Evolutionary conservation across 2,329 filamentous ascomycete genomes (phyloP).

Genomic region (Phaeoacremonium minimum): DNA sequence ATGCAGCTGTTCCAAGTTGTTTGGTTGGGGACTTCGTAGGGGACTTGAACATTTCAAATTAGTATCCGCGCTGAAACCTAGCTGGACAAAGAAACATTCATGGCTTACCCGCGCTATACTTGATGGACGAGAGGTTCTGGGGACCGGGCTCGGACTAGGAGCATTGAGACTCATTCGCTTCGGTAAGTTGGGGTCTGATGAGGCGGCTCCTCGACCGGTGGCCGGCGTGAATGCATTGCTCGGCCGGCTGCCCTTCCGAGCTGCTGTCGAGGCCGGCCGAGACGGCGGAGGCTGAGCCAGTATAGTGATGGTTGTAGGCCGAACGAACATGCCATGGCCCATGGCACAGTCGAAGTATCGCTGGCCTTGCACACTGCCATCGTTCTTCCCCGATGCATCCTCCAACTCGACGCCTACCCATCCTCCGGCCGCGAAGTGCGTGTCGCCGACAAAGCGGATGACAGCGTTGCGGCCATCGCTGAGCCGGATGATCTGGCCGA

Average conservation of each 20-base stretch:
- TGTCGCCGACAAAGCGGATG: constrained; percentile 77
- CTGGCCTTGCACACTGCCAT: constrained; percentile 83
- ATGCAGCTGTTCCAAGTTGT: constrained; percentile 52
- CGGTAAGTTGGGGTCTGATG: constrained; percentile 46
- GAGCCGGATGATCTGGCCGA: constrained; percentile 75
- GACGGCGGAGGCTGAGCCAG: constrained; percentile 43
- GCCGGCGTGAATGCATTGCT: constrained; percentile 42
- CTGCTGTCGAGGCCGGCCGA: constrained; percentile 26
- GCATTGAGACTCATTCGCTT: constrained; percentile 69
- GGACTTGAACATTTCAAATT: constrained; percentile 43
- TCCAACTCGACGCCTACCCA: constrained; percentile 91
- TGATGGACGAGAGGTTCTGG: constrained; percentile 49
- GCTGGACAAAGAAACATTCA: not conserved
- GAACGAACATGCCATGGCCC: constrained; percentile 80
- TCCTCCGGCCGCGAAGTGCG: constrained; percentile 74
- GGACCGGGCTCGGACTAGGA: constrained; percentile 67
- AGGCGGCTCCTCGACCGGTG: constrained; percentile 28
- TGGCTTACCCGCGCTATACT: constrained; percentile 53
- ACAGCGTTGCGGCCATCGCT: constrained; percentile 71
- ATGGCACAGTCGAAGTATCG: constrained; percentile 83
- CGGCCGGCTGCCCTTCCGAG: constrained; percentile 37
- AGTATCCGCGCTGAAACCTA: constrained; percentile 1
- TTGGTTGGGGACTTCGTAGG: constrained; percentile 79
- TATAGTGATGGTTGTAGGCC: constrained; percentile 63
- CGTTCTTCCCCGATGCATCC: constrained; percentile 82